Base-by-base conservation (phyloP, 345 rosid species). In the Clarkia xantiana region DNA sequence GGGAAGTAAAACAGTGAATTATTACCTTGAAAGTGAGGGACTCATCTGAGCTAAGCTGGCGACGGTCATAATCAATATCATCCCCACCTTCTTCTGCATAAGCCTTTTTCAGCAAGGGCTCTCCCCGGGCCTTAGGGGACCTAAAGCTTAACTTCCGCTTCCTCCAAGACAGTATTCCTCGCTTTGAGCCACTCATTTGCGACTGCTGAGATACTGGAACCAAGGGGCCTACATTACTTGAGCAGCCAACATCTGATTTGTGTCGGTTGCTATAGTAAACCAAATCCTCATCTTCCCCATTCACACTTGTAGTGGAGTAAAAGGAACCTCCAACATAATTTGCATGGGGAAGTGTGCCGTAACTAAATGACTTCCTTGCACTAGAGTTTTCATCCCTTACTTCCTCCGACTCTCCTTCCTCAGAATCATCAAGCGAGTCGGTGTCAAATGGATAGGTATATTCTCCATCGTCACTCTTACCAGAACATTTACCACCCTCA, bases 71-170 rank as follows among this genome's bases (percentile, higher is more conserved):
- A 78, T 91, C 98, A 56, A 91, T 91, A 62, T 91, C 98, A 75
- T 86, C 97, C n/a, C 98, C 98, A 5, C 98, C 98, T 44, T 91
- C 96, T 76, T 91, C 96, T 42, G 77, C 86, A 65, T 84, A 73
- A 8, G 76, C 93, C 71, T 83, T 86, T 59, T 86, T 91, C 59
- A 91, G 68, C 80, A 91, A 67, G 14, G 98, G 94, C 66, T 91
- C 96, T 11, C 96, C 93, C 76, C 74, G 83, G 49, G 75, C 74
- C 67, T 86, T 86, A 16, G 83, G 71, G 64, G 96, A 86, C 70
- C 87, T 64, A 71, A 91, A 91, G 65, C 84, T 83, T 49, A 86
- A 66, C 63, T 84, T 86, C 68, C 96, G 76, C 70, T 86, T 91
- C 74, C 84, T 84, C 98, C 96, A 91, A 54, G 94, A 63, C 25